Evolutionary conservation across 1,139 yeast species (phyloP).

Genomic region (Hansenula anomala): DNA sequence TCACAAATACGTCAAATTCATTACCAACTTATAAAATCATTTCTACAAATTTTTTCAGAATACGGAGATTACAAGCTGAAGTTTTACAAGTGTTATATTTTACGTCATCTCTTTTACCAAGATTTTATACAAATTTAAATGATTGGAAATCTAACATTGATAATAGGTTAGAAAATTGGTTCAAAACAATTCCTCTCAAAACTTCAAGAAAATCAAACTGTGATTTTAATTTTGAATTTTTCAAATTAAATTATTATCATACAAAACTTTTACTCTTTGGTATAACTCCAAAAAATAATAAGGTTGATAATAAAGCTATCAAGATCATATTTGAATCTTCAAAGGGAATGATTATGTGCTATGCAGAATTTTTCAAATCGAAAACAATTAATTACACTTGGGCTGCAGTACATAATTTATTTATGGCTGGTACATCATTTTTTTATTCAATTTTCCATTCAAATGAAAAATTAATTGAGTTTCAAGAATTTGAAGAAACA

Average conservation of each 20-base stretch:
- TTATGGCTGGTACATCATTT: constrained; percentile 86
- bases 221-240: constrained; percentile 64
- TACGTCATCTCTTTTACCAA: constrained; percentile 57
- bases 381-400: constrained; percentile 78
- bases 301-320: constrained; percentile 49
- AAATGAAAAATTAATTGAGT: constrained; percentile 42
- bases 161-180: constrained; percentile 57
- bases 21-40: constrained; percentile 63
- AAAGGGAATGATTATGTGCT: constrained; percentile 59
- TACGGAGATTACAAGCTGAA: constrained; percentile 73
- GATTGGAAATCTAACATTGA: constrained; percentile 58
- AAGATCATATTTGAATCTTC: constrained; percentile 59
- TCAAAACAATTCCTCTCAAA: constrained; percentile 46
- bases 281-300: constrained; percentile 63
- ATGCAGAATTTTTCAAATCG: constrained; percentile 48
- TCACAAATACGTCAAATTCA: constrained; percentile 27
- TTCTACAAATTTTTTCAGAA: constrained; percentile 58
- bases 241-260: constrained; percentile 73
- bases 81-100: constrained; percentile 71
- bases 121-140: constrained; percentile 47
- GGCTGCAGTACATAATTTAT: constrained; percentile 88
- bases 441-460: constrained; percentile 73
- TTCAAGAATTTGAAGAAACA: constrained; percentile 46
- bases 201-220: constrained; percentile 63
- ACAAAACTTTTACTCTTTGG: constrained; percentile 72